A percentile compares a stretch with the other conserved stretches of the same genome.
phyloP scores from a whole-genome alignment of 768 basidiomycete species.

The Melanogaster broomeanus region DNA sequence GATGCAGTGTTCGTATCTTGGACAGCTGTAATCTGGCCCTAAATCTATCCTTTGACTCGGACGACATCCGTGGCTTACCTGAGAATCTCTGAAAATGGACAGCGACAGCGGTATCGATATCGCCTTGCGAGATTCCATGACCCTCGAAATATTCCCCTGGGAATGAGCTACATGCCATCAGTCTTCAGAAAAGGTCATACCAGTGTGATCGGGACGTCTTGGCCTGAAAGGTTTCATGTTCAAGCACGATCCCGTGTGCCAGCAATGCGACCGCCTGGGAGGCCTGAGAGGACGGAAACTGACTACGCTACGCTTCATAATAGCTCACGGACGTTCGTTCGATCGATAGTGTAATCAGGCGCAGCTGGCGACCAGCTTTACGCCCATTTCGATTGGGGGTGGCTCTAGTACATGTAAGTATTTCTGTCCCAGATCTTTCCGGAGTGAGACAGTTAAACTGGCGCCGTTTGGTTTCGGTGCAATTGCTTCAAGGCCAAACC shows the following conservation, averaged over 20 bases:
- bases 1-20: not conserved
- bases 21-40: not conserved
- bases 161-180: conserved; percentile 16
- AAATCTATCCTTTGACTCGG: not conserved
- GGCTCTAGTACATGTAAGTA: not conserved
- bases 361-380: too few relatives aligned
- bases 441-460: conserved; percentile 13
- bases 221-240: too few relatives aligned
- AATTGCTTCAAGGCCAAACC: too few relatives aligned
- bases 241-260: conserved; percentile 4
- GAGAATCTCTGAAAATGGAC: too few relatives aligned
- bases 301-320: too few relatives aligned
- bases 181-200: conserved; percentile 1
- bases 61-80: not conserved
- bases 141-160: conserved; percentile 10
- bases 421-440: conserved; percentile 14
- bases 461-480: conserved; percentile 13
- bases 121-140: conserved; percentile 2
- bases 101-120: too few relatives aligned
- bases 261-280: not conserved
- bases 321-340: too few relatives aligned
- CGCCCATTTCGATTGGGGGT: too few relatives aligned
- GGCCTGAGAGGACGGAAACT: not conserved
- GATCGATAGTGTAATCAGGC: conserved; percentile 19
- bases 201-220: too few relatives aligned